Evolutionary conservation across 2,329 filamentous ascomycete genomes (phyloP), one percentile per base, ranked within the genome.

Genomic region (Colletotrichum truncatum): DNA sequence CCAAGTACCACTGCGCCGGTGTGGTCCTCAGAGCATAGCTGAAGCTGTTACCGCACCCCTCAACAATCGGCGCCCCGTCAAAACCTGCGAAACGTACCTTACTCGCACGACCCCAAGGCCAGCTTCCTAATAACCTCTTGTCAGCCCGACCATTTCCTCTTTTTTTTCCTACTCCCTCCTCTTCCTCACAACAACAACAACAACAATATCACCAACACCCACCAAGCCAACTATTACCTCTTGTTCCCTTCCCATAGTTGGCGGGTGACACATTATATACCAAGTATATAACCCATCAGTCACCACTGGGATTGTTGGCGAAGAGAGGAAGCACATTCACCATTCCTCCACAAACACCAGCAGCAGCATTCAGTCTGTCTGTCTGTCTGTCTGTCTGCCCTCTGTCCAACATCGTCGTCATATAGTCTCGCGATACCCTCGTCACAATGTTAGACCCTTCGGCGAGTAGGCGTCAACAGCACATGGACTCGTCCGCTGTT

Each of bases 401-500:
- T 18, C 39, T 4, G n/a, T 18, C 7, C 25, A 23, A 30, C 38
- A 12, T 32, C 39, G 45, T 34, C 14, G 26, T 18, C 59, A 11
- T 26, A 51, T 9, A 36, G 18, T 16, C 43, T 28, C 34, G 38
- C 38, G n/a, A n/a, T n/a, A n/a, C n/a, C n/a, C n/a, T n/a, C 23
- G 9, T 14, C 12, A 25, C 43, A 49, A 68, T 69, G 68, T 34
- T 68, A 16, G 69, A 69, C 14, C 67, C 68, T 3, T 69, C 67
- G 30, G 51, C 58, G 61, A 71, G 73, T 60, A 72, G 74, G 62
- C 74, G 67, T 6, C 56, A 65, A n/a, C 49, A 65, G 25, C 60
- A 58, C 11, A 60, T 70, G 65, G 69, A 69, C 60, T 67, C 68
- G 32, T 67, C 73, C 52, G 73, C 70, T 67, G 70, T 78, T 67